A percentile compares a stretch with the other conserved stretches of the same genome.
These are phyloP conservation scores for Daldinia vernicosa DNA, from an alignment of 495 filamentous ascomycete genomes.

Conservation along the genomic window DNA sequence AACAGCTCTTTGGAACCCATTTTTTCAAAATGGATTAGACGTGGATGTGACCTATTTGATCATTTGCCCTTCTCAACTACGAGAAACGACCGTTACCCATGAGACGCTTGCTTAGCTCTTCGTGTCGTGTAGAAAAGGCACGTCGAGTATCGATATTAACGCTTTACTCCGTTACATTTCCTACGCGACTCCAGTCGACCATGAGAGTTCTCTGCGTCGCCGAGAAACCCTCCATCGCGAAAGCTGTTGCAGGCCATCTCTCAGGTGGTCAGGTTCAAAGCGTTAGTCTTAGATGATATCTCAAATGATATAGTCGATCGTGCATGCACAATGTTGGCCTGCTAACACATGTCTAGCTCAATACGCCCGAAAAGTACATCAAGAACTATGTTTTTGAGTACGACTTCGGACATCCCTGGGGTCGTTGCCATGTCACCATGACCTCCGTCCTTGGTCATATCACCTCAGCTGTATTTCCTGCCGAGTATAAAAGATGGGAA, in stretches of 20 bases:
- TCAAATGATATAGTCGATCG: neutral
- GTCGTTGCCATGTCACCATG: slow-evolving; percentile 84
- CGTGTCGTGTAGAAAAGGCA: slow-evolving; percentile 18
- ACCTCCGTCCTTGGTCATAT: slow-evolving; percentile 91
- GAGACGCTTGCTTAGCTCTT: slow-evolving; percentile 11
- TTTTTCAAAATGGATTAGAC: slow-evolving; percentile 10
- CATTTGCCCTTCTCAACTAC: slow-evolving; percentile 4
- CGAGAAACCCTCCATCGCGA: slow-evolving; percentile 96
- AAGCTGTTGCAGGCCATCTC: slow-evolving; percentile 89
- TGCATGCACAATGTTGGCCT: neutral
- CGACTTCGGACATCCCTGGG: slow-evolving; percentile 84
- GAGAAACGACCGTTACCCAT: slow-evolving; percentile 18
- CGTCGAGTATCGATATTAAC: slow-evolving; percentile 12
- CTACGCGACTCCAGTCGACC: slow-evolving; percentile 43
- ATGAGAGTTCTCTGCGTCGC: slow-evolving; percentile 86
- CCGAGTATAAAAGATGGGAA: slow-evolving; percentile 77
- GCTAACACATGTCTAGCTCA: slow-evolving; percentile 47
- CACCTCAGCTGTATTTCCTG: slow-evolving; percentile 73
- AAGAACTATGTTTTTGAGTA: slow-evolving; percentile 96
- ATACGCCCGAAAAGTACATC: slow-evolving; percentile 74
- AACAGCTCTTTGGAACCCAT: neutral
- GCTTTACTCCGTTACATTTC: neutral
- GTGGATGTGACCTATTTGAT: slow-evolving; percentile 18
- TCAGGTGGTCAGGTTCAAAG: slow-evolving; percentile 75
- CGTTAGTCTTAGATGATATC: slow-evolving; percentile 60